Percentiles rank a stretch among this genome's conserved stretches.
These are phyloP conservation scores for Pseudocercospora fijiensis DNA, from an alignment of 2,329 filamentous ascomycete genomes.

Conservation along the genomic window DNA sequence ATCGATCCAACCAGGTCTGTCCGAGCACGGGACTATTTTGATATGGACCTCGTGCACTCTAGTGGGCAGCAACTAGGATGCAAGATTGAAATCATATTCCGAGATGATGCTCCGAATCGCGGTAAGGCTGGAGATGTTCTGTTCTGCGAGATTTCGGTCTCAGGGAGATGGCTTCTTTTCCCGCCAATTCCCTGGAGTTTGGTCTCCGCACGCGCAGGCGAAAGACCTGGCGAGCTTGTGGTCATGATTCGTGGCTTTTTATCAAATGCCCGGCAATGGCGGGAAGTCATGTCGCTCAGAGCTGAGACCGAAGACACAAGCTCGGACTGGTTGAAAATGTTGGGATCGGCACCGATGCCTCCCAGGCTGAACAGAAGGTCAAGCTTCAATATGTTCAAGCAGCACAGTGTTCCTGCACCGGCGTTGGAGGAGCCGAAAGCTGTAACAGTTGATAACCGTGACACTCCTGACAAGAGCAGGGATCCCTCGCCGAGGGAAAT, in stretches of 20 bases:
- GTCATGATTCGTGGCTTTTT: slow-evolving; percentile 80
- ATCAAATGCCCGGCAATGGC: slow-evolving; percentile 67
- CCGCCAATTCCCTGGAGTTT: slow-evolving; percentile 73
- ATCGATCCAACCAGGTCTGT: slow-evolving; percentile 81
- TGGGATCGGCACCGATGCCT: slow-evolving; percentile 66
- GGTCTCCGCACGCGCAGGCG: slow-evolving; percentile 77
- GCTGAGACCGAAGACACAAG: slow-evolving; percentile 75
- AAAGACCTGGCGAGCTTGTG: slow-evolving; percentile 69
- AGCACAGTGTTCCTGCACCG: slow-evolving; percentile 17
- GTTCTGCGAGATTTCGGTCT: slow-evolving; percentile 81
- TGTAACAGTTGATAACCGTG: slow-evolving; percentile 13
- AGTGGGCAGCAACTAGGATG: slow-evolving; percentile 88
- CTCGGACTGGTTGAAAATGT: slow-evolving; percentile 81
- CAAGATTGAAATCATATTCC: slow-evolving; percentile 79
- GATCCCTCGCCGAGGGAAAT: slow-evolving; percentile 50
- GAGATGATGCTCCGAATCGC: slow-evolving; percentile 71
- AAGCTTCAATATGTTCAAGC: slow-evolving; percentile 48
- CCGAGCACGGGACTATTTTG: slow-evolving; percentile 84
- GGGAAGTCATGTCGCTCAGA: slow-evolving; percentile 75
- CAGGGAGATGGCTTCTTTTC: slow-evolving; percentile 81
- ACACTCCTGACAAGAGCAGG: slow-evolving; percentile 22
- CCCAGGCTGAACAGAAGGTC: slow-evolving; percentile 53
- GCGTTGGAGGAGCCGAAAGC: slow-evolving; percentile 20
- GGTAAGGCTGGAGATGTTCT: slow-evolving; percentile 78
- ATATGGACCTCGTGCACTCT: slow-evolving; percentile 79